Evolutionary conservation across 306 rosid species (phyloP).

Genomic region (Trifolium subterraneum): DNA sequence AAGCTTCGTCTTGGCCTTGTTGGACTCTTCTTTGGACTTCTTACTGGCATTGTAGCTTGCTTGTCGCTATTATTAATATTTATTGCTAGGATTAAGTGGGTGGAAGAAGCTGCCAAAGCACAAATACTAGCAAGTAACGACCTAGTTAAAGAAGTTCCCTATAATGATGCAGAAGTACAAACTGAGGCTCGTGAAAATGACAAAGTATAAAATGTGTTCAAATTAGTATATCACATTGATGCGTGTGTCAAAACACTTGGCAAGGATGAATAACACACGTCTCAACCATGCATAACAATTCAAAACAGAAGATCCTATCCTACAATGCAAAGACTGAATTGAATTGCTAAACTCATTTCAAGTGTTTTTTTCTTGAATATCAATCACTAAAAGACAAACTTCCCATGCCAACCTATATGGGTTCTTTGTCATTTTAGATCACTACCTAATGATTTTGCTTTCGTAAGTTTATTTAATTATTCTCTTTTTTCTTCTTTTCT

Average conservation of each 20-base stretch:
- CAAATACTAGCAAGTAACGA: constrained; percentile 42
- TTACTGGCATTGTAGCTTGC: constrained; percentile 59
- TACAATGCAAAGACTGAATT: background rate
- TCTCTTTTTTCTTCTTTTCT: background rate
- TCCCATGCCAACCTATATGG: background rate
- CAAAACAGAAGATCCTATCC: background rate
- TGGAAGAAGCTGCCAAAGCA: constrained; percentile 69
- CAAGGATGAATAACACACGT: constrained; percentile 6
- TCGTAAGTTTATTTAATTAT: background rate
- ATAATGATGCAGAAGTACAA: constrained; percentile 37
- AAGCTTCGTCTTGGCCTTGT: constrained; percentile 62
- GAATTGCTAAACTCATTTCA: constrained; percentile 7
- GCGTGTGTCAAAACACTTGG: background rate
- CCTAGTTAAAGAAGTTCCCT: constrained; percentile 21
- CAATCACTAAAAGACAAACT: constrained; percentile 3
- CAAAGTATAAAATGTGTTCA: constrained; percentile 8
- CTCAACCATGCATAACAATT: constrained; percentile 15
- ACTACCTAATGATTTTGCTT: constrained; percentile 19
- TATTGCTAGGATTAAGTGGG: constrained; percentile 70
- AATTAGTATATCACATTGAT: constrained; percentile 7
- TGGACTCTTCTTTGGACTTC: constrained; percentile 72
- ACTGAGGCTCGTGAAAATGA: constrained; percentile 34
- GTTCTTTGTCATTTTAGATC: constrained; percentile 24
- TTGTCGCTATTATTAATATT: constrained; percentile 57
- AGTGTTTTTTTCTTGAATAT: constrained; percentile 18